These are phyloP conservation scores for Podila verticillata DNA, from an alignment of 192 early-diverging fungal species.

Conservation along the genomic window DNA sequence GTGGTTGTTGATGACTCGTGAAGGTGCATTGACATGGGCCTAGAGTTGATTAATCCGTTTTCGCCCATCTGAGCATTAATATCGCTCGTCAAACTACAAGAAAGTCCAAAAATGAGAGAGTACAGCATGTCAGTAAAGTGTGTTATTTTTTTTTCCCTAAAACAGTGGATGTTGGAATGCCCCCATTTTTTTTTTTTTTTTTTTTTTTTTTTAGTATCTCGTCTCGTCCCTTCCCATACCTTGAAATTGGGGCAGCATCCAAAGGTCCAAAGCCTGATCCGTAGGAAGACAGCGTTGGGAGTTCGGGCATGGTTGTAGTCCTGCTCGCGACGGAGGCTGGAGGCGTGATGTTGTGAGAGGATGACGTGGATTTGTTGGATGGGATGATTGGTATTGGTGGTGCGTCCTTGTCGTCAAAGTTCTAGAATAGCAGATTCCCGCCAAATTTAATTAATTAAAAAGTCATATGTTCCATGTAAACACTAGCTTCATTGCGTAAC, in stretches of 20 bases:
- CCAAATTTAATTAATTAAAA: too few relatives aligned
- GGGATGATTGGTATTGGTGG: conserved; percentile 27
- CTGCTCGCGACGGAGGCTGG: conserved; percentile 5
- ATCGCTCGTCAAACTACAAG: not conserved
- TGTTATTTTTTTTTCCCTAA: too few relatives aligned
- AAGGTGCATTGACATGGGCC: not conserved
- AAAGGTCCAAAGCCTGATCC: conserved; percentile 14
- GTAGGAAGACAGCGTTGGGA: conserved; percentile 9
- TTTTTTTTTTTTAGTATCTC: too few relatives aligned
- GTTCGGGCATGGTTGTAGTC: conserved; percentile 12
- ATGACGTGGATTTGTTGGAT: conserved; percentile 5
- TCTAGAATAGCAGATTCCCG: conserved; percentile 5
- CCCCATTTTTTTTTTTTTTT: too few relatives aligned
- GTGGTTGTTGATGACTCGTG: not conserved
- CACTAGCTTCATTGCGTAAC: too few relatives aligned
- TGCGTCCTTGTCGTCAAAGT: conserved; percentile 44
- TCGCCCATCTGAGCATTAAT: conserved; percentile 5
- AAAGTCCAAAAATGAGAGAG: not conserved
- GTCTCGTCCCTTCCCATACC: not conserved
- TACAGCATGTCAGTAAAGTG: too few relatives aligned
- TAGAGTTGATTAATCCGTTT: not conserved
- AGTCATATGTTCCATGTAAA: too few relatives aligned
- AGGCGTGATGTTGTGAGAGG: not conserved
- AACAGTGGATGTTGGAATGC: too few relatives aligned
- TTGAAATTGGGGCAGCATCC: conserved; percentile 19